Evolutionary conservation across 305 asterid genomes (phyloP).

Genomic region (Ajuga reptans): DNA sequence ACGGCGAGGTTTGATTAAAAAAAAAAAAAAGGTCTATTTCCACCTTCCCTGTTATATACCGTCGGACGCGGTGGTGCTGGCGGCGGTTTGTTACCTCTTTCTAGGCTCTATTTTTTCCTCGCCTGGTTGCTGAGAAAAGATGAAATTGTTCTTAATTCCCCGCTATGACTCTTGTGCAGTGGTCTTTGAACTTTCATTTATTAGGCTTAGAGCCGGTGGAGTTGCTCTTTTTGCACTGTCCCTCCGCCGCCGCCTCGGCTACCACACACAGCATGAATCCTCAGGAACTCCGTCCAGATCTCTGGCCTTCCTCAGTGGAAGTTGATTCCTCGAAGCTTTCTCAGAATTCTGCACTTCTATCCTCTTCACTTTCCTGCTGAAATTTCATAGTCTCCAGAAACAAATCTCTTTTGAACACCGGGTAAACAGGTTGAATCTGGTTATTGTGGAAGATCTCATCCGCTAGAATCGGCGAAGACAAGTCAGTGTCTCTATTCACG

Average conservation of each 20-base stretch:
- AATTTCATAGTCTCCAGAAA: background rate
- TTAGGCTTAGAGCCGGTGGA: conserved; percentile 46
- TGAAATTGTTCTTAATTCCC: conserved; percentile 47
- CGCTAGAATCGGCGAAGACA: conserved; percentile 42
- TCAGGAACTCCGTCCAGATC: conserved; percentile 54
- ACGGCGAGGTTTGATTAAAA: too few species aligned
- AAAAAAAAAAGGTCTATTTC: too few species aligned
- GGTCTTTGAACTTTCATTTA: conserved; percentile 52
- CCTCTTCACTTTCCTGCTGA: background rate
- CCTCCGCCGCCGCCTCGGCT: too few species aligned
- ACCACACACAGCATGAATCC: conserved; percentile 69
- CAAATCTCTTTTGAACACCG: conserved; percentile 38
- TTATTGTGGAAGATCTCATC: conserved; percentile 64
- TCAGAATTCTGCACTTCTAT: background rate
- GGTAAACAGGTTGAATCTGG: conserved; percentile 59
- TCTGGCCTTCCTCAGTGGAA: conserved; percentile 51
- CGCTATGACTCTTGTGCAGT: conserved; percentile 56
- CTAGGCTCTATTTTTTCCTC: conserved; percentile 17
- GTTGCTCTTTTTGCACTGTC: conserved; percentile 46
- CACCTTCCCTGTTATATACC: conserved; percentile 15
- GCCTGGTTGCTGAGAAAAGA: conserved; percentile 28
- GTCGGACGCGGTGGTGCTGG: conserved; percentile 8
- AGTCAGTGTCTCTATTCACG: conserved; percentile 23
- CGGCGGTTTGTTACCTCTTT: conserved; percentile 10
- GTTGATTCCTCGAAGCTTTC: conserved; percentile 23